Evolutionary conservation across 2,329 filamentous ascomycete species (phyloP).

Genomic region (Fusarium avenaceum): DNA sequence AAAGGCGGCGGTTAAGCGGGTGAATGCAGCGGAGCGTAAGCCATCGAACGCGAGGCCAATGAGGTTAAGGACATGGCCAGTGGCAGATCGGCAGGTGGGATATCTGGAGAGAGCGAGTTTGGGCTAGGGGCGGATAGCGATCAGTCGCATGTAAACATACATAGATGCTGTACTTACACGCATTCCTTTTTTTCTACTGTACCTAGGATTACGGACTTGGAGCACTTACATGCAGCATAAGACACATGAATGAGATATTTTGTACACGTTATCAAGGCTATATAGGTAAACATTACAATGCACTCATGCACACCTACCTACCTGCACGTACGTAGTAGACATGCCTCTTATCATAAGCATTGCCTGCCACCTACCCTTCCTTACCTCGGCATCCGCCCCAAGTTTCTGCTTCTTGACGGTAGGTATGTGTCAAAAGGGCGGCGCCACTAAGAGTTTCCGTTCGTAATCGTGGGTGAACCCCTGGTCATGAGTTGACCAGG

Average conservation of each 20-base stretch:
- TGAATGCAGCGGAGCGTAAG: slow-evolving; percentile 13
- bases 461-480: slow-evolving; percentile 24
- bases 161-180: slow-evolving; percentile 19
- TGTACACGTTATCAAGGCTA: slow-evolving; percentile 9
- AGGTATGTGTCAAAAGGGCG: slow-evolving; percentile 12
- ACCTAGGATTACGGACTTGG: not conserved
- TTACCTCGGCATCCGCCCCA: slow-evolving; percentile 22
- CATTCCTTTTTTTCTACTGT: slow-evolving; percentile 3
- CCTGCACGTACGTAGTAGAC: not conserved
- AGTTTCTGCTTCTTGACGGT: slow-evolving; percentile 1
- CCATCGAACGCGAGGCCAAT: slow-evolving; percentile 23
- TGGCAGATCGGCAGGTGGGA: slow-evolving; percentile 28
- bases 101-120: slow-evolving; percentile 34
- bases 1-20: slow-evolving; percentile 23
- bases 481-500: slow-evolving; percentile 22
- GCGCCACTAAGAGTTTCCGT: slow-evolving; percentile 34
- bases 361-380: slow-evolving; percentile 13
- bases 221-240: slow-evolving; percentile 13
- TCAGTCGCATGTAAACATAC: slow-evolving; percentile 36
- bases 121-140: slow-evolving; percentile 15
- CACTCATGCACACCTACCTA: not conserved
- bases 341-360: slow-evolving; percentile 5
- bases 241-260: slow-evolving; percentile 17
- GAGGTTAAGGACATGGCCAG: slow-evolving; percentile 38
- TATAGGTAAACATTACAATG: not conserved